These are phyloP conservation scores for Nemania bipapillata DNA, from an alignment of 2,329 filamentous ascomycete genomes.

Conservation along the genomic window DNA sequence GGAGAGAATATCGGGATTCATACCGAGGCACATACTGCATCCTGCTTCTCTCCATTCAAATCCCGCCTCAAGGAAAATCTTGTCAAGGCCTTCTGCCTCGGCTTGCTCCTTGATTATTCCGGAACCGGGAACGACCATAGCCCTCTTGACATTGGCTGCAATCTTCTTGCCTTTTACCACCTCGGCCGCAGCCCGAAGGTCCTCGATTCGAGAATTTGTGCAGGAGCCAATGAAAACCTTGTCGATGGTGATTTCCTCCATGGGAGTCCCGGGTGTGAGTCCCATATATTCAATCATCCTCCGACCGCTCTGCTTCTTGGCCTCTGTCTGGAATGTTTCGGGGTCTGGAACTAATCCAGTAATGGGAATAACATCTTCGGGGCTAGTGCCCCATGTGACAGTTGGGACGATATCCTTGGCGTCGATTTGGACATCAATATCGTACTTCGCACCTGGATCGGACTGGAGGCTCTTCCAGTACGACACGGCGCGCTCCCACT, in stretches of 20 bases:
- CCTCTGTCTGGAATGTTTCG: constrained; percentile 81
- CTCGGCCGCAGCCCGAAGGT: constrained; percentile 85
- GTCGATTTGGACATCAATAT: constrained; percentile 88
- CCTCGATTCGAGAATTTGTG: constrained; percentile 97
- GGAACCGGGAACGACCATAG: constrained; percentile 96
- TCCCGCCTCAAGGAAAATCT: constrained; percentile 89
- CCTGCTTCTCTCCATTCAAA: constrained; percentile 99
- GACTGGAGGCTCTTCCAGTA: constrained; percentile 91
- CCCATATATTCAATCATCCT: constrained; percentile 97
- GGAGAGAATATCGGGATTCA: constrained; percentile 97
- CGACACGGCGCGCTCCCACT: constrained; percentile 87
- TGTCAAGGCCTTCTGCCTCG: constrained; percentile 90
- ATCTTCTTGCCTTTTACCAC: constrained; percentile 89
- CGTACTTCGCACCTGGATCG: constrained; percentile 88
- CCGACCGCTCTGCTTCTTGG: constrained; percentile 81
- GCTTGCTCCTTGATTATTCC: constrained; percentile 93
- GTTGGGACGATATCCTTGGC: constrained; percentile 93
- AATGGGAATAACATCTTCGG: constrained; percentile 95
- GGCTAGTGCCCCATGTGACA: constrained; percentile 95
- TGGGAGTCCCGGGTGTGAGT: constrained; percentile 81
- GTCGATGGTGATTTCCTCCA: constrained; percentile 92
- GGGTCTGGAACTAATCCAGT: constrained; percentile 90
- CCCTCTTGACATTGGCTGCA: constrained; percentile 87
- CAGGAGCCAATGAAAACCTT: constrained; percentile 99
- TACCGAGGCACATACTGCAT: constrained; percentile 98